A percentile compares a stretch with the other conserved stretches of the same genome.
These are phyloP conservation scores for Agaricus sinodeliciosus DNA, from an alignment of 768 basidiomycete genomes.

Conservation along the genomic window DNA sequence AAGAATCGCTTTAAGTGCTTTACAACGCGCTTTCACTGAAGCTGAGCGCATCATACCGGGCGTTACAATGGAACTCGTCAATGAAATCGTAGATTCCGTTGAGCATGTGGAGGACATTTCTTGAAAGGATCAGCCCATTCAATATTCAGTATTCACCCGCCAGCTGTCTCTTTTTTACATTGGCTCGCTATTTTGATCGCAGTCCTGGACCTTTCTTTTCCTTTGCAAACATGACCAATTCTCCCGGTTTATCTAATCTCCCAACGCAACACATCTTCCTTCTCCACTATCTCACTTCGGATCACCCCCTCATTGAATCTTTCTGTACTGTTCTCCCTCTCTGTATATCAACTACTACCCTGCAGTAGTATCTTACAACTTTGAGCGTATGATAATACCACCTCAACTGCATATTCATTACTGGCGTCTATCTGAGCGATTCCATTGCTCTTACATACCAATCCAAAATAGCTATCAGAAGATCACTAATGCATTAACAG, in stretches of 20 bases:
- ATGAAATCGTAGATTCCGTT: conserved; percentile 90
- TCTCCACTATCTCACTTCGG: neutral
- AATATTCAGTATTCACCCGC: neutral
- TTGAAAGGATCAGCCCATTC: conserved; percentile 22
- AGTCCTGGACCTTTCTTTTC: neutral
- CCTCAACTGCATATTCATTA: neutral
- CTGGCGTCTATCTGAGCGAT: neutral
- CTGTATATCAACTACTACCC: conserved; percentile 9
- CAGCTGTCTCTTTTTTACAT: neutral
- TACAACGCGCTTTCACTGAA: conserved; percentile 90
- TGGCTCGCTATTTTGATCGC: conserved; percentile 7
- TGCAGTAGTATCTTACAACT: conserved; percentile 14
- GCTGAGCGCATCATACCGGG: conserved; percentile 96
- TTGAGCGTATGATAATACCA: conserved; percentile 6
- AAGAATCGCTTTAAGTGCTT: conserved; percentile 72
- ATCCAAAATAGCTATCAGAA: neutral
- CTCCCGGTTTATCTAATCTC: conserved; percentile 18
- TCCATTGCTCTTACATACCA: neutral
- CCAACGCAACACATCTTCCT: conserved; percentile 14
- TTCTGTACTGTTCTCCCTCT: conserved; percentile 1
- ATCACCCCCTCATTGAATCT: conserved; percentile 4
- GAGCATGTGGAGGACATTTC: conserved; percentile 81
- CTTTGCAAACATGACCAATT: conserved; percentile 7
- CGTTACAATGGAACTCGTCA: conserved; percentile 85
- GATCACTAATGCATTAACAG: neutral